Evolutionary conservation across 371 early-diverging fungal genomes (phyloP), one percentile per base, ranked within the genome.

Genomic region (Circinella minor): DNA sequence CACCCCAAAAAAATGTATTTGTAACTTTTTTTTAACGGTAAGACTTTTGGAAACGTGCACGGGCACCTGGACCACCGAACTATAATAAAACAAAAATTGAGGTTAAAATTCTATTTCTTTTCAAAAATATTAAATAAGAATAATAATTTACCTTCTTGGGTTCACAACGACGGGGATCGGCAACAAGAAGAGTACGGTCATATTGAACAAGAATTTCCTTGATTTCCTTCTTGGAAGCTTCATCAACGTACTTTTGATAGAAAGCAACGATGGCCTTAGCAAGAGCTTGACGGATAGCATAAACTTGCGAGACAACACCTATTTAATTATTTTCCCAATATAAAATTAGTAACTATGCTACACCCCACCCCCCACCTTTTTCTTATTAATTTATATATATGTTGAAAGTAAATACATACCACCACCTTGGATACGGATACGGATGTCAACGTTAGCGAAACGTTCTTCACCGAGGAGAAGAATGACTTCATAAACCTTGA

Each of bases 11-110:
- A 43, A 43, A 9, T 43, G 43, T 27, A 27, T 27, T 27, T 27
- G 43, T 43, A 9, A 11, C n/a, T n/a, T 43, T 70, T 60, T 18
- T 80, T 91, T 92, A 92, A 93, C 93, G 94, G 91, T 94, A 93
- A 70, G 93, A 92, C 92, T 97, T 96, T 86, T 96, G 97, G 94
- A 89, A 96, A 81, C 98, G 94, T 79, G 99, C 96, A 88, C 99
- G 95, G 81, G 99, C 99, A 91, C 99, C 99, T 65, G 92, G 92
- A 90, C 99, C 99, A 81, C 99, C 99, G 85, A 98, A 99, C 91
- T 75, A 67, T 46, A 17, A 43, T n/a, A 39, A 15, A 20, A 9
- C 18, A 39, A 63, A 38, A 14, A 46, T 3, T 18, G n/a, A 11
- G 4, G 38, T 37, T 17, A 65, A 13, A 13, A 51, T 51, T n/a